A percentile compares a stretch with the other conserved stretches of the same genome.
phyloP scores from a whole-genome alignment of 345 rosid genomes.

The Salix viminalis region DNA sequence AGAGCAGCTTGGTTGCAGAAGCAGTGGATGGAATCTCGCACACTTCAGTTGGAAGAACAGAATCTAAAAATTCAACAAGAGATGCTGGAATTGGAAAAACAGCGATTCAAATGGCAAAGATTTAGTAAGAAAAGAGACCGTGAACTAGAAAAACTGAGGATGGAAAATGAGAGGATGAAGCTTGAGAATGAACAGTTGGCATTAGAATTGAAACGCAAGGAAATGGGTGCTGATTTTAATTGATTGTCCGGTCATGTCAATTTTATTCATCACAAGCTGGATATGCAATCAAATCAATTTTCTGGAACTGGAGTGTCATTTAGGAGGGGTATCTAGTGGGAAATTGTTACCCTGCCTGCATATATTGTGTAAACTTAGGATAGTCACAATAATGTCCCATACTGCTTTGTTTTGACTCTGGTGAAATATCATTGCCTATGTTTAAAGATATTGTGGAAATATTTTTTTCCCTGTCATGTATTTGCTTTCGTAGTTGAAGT shows the following conservation, averaged over 20 bases:
- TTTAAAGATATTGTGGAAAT: constrained; percentile 15
- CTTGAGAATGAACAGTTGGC: constrained; percentile 77
- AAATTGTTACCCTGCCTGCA: constrained; percentile 18
- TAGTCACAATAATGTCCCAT: constrained; percentile 11
- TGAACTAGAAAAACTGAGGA: constrained; percentile 64
- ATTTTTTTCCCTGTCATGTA: constrained; percentile 1
- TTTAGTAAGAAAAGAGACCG: constrained; percentile 71
- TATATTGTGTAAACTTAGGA: constrained; percentile 25
- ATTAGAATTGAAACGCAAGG: constrained; percentile 61
- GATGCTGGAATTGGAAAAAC: constrained; percentile 79
- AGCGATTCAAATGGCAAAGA: constrained; percentile 77
- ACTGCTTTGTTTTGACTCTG: constrained; percentile 14
- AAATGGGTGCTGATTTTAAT: constrained; percentile 31
- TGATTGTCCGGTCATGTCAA: constrained; percentile 3
- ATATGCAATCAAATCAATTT: constrained; percentile 5
- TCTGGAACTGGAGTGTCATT: constrained; percentile 16
- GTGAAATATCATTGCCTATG: constrained; percentile 18
- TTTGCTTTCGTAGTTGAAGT: constrained; percentile 8
- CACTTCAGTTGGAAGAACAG: constrained; percentile 74
- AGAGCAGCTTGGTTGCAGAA: constrained; percentile 53
- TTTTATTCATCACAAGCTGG: constrained; percentile 4
- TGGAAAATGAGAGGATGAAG: constrained; percentile 89
- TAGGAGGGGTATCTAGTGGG: constrained; percentile 9
- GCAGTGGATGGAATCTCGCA: constrained; percentile 62
- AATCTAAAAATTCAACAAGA: constrained; percentile 70